Conservation (phyloP, 345 rosid genomes). For the Corymbia maculata region DNA sequence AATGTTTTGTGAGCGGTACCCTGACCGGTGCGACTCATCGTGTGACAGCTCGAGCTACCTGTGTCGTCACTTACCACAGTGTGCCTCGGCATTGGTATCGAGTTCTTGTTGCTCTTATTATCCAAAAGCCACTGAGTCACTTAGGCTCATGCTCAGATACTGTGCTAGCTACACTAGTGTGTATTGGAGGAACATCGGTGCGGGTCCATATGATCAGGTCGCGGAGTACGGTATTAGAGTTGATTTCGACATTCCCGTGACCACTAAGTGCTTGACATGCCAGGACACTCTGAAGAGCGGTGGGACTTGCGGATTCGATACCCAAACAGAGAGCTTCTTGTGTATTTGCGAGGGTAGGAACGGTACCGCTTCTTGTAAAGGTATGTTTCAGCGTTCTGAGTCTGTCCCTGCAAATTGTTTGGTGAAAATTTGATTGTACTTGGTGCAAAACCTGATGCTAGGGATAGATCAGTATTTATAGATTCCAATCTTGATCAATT, state of each 20-base stretch:
- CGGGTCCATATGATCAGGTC: constrained; percentile 42
- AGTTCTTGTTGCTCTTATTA: constrained; percentile 79
- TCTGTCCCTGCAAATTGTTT: neutral
- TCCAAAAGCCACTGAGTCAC: constrained; percentile 77
- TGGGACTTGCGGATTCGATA: constrained; percentile 70
- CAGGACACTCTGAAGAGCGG: constrained; percentile 71
- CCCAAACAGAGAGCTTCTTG: constrained; percentile 41
- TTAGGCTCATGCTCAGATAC: constrained; percentile 71
- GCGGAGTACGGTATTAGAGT: constrained; percentile 81
- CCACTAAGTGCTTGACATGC: constrained; percentile 68
- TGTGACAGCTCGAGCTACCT: constrained; percentile 86
- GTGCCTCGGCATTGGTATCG: constrained; percentile 31
- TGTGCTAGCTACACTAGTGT: constrained; percentile 82
- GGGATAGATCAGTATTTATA: neutral
- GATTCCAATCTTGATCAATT: neutral
- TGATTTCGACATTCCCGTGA: constrained; percentile 75
- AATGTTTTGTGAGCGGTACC: constrained; percentile 77
- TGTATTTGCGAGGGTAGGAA: constrained; percentile 62
- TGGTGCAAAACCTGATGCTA: neutral
- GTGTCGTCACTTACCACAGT: constrained; percentile 79
- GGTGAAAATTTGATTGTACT: neutral
- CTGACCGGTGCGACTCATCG: constrained; percentile 79
- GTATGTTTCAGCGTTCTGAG: constrained; percentile 10
- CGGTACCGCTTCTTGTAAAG: constrained; percentile 60
- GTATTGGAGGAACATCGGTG: constrained; percentile 66